phyloP scores from a whole-genome alignment of 305 asterid species.

The Rubia balearica region DNA sequence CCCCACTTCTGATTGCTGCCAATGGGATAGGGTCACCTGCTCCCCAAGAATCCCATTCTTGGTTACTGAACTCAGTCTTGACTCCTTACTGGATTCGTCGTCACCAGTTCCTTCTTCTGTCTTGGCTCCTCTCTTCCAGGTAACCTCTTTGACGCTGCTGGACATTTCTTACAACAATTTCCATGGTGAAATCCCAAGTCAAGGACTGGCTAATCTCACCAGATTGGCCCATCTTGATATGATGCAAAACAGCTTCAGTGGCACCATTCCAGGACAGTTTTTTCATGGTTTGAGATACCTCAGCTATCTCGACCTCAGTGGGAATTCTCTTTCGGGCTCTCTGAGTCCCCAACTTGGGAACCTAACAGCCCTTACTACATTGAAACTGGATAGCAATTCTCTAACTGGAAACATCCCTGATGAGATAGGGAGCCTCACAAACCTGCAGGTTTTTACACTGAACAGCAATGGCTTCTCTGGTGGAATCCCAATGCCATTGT shows the following conservation, averaged over 20 bases:
- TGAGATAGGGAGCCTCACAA: constrained; percentile 23
- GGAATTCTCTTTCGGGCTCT: constrained; percentile 12
- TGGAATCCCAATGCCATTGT: constrained; percentile 14
- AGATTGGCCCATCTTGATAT: constrained; percentile 22
- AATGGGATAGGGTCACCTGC: constrained; percentile 14
- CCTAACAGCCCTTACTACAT: background rate
- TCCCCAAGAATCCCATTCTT: constrained; percentile 4
- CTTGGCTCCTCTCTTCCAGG: constrained; percentile 23
- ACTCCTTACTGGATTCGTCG: background rate
- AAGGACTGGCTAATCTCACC: constrained; percentile 19
- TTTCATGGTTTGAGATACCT: constrained; percentile 19
- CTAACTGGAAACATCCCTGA: constrained; percentile 21
- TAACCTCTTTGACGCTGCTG: constrained; percentile 20
- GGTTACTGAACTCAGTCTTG: background rate
- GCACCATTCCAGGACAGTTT: constrained; percentile 24
- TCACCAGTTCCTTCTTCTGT: constrained; percentile 11
- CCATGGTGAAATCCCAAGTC: constrained; percentile 24
- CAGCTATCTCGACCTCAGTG: constrained; percentile 26
- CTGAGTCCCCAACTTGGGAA: background rate
- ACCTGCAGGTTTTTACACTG: constrained; percentile 15
- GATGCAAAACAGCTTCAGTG: constrained; percentile 18
- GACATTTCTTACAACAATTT: constrained; percentile 23
- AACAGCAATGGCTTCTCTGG: constrained; percentile 20
- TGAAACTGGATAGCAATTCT: constrained; percentile 6
- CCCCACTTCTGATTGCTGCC: constrained; percentile 15